A percentile compares a stretch with the other conserved stretches of the same genome.
These are phyloP conservation scores for Solanum stenotomum DNA, from an alignment of 257 asterid species.

Conservation along the genomic window DNA sequence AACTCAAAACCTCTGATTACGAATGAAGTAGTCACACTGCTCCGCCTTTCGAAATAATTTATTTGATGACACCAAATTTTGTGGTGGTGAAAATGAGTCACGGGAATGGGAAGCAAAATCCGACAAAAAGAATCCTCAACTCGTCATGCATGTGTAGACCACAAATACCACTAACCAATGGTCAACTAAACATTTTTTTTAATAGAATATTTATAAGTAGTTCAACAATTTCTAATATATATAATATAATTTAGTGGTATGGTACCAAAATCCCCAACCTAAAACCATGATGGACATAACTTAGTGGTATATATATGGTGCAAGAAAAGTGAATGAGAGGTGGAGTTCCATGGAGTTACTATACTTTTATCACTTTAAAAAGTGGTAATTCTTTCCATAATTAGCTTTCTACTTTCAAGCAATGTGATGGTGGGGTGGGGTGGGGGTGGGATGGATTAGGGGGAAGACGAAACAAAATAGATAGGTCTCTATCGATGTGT, in stretches of 20 bases:
- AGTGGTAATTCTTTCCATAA: not conserved
- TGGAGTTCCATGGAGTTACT: not conserved
- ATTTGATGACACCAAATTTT: not conserved
- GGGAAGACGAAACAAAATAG: no score
- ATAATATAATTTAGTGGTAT: not conserved
- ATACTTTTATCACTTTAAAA: not conserved
- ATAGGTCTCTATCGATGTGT: no score
- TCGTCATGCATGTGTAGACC: not conserved
- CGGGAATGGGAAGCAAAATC: not conserved
- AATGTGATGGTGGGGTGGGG: not conserved
- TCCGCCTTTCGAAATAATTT: not conserved
- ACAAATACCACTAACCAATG: not conserved
- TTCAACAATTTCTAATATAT: no score
- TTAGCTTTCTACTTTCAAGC: not conserved
- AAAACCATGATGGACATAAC: not conserved
- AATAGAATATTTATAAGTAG: no score
- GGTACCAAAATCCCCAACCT: not conserved
- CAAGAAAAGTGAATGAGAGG: not conserved
- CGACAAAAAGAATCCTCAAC: not conserved
- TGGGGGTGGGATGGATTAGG: no score
- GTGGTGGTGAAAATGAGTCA: not conserved
- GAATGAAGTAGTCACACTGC: rapidly evolving
- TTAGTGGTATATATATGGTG: not conserved
- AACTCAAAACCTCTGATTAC: rapidly evolving
- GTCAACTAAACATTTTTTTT: not conserved